phyloP scores from a whole-genome alignment of 495 filamentous ascomycete genomes.

The Neurospora discreta region DNA sequence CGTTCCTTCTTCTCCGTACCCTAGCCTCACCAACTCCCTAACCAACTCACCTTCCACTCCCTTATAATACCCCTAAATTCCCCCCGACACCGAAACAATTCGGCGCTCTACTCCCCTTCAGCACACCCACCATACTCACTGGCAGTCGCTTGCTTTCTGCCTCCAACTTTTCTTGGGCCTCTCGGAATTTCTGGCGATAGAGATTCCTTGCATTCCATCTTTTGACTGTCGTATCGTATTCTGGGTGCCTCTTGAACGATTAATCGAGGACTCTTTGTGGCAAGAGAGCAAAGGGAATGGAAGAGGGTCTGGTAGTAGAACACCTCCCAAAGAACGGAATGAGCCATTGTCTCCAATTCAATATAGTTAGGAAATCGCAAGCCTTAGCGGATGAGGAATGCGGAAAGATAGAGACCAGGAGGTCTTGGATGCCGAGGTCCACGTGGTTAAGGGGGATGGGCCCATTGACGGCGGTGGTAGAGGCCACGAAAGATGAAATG shows the following conservation, averaged over 20 bases:
- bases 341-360: slow-evolving; percentile 23
- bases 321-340: slow-evolving; percentile 16
- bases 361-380: slow-evolving; percentile 20
- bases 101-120: neutral
- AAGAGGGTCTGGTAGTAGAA: slow-evolving; percentile 21
- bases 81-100: neutral
- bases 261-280: neutral
- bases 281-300: slow-evolving; percentile 15
- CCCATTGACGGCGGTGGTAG: neutral
- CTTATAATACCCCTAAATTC: neutral
- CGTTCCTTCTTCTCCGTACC: neutral
- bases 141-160: neutral
- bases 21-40: neutral
- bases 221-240: neutral
- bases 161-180: neutral
- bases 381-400: neutral
- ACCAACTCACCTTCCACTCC: neutral
- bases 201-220: neutral
- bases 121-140: neutral
- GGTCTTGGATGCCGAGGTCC: slow-evolving; percentile 22
- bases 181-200: neutral
- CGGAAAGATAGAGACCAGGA: slow-evolving; percentile 10
- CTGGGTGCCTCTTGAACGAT: neutral
- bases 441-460: slow-evolving; percentile 20
- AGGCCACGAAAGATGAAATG: neutral